phyloP scores from a whole-genome alignment of 768 basidiomycete genomes.

The Rhodotorula graminis region DNA sequence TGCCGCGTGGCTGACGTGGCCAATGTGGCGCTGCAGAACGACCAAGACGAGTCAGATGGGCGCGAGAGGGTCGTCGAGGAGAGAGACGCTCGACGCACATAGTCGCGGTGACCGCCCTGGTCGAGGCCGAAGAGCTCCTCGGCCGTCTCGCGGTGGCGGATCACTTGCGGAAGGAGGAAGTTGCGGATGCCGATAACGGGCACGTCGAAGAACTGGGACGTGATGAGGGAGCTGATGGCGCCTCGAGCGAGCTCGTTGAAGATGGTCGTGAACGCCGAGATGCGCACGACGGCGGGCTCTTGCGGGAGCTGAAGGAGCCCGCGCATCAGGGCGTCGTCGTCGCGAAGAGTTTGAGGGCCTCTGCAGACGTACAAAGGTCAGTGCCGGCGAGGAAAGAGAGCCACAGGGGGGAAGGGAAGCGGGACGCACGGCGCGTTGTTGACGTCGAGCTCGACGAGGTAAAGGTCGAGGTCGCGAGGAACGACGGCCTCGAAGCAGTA shows the following conservation, averaged over 20 bases:
- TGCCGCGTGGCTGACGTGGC: background rate
- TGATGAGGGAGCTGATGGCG: background rate
- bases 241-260: constrained; percentile 27
- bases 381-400: no score
- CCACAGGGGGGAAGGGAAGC: no score
- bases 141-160: constrained; percentile 16
- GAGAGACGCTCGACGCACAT: constrained; percentile 2
- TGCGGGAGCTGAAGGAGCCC: constrained; percentile 21
- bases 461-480: constrained; percentile 21
- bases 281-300: constrained; percentile 18
- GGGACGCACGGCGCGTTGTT: constrained; percentile 12
- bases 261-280: constrained; percentile 14
- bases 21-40: constrained; percentile 21
- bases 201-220: constrained; percentile 19
- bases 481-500: constrained; percentile 28
- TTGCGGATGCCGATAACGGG: constrained; percentile 31
- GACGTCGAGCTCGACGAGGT: constrained; percentile 29
- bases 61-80: background rate
- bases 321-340: constrained; percentile 25
- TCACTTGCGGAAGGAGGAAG: constrained; percentile 28
- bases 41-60: background rate
- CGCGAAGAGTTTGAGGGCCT: background rate
- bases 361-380: background rate
- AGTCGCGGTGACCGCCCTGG: constrained; percentile 6
- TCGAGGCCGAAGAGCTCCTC: constrained; percentile 13